Evolutionary conservation across 805 yeast genomes (phyloP).

Genomic region (Hanseniaspora thailandica): DNA sequence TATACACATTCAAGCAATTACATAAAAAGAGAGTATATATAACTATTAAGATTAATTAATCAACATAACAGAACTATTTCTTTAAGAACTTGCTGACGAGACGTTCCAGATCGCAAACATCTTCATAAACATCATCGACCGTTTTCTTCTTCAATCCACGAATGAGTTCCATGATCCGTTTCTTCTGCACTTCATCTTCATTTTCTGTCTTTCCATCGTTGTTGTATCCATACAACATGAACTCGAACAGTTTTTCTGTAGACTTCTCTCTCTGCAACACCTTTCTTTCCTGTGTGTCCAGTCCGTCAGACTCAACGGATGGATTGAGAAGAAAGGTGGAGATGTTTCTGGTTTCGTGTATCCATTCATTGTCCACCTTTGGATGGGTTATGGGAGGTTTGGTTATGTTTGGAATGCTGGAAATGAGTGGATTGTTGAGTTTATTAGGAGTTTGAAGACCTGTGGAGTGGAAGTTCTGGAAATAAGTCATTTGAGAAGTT

Average conservation of each 20-base stretch:
- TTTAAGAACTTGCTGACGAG: constrained; percentile 31
- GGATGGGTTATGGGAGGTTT: background rate
- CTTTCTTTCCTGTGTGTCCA: background rate
- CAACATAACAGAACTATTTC: too few species aligned
- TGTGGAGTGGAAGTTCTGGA: too few species aligned
- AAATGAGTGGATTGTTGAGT: too few species aligned
- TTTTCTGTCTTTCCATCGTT: background rate
- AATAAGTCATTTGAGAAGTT: too few species aligned
- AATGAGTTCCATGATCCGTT: background rate
- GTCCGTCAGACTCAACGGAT: background rate
- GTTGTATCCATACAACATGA: constrained; percentile 7
- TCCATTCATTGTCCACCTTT: background rate
- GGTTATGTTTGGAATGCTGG: background rate
- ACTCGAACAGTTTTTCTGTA: constrained; percentile 8
- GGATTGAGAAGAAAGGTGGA: background rate
- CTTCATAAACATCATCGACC: background rate
- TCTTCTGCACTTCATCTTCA: background rate
- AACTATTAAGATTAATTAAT: too few species aligned
- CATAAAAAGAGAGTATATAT: too few species aligned
- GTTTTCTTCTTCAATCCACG: background rate
- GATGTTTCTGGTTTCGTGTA: background rate
- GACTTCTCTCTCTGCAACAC: background rate
- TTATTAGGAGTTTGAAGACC: too few species aligned
- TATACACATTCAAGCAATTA: too few species aligned
- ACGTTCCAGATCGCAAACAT: background rate